A percentile compares a stretch with the other conserved stretches of the same genome.
Conservation (phyloP, 768 basidiomycete genomes). For the Pulveroboletus sp. region DNA sequence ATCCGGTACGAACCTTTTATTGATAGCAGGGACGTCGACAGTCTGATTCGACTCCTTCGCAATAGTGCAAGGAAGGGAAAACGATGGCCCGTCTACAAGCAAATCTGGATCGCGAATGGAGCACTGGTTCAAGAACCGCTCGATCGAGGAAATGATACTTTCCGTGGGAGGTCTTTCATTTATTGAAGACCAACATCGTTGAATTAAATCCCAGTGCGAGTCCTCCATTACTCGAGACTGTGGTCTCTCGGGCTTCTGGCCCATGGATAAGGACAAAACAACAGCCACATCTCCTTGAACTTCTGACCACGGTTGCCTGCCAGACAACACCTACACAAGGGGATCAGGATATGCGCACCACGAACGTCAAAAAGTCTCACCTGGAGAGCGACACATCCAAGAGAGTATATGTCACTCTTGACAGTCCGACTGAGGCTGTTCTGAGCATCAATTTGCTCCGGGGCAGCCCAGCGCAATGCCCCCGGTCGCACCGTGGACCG, state of each 20-base stretch:
- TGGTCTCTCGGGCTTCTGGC: slow-evolving; percentile 5
- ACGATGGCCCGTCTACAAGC: not conserved
- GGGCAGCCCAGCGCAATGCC: slow-evolving; percentile 43
- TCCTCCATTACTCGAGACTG: not conserved
- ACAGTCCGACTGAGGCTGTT: not conserved
- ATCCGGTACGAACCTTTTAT: no score
- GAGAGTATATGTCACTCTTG: slow-evolving; percentile 16
- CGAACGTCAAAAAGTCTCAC: slow-evolving; percentile 10
- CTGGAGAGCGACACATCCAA: slow-evolving; percentile 31
- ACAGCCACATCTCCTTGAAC: not conserved
- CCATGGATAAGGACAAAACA: slow-evolving; percentile 4
- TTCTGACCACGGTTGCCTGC: slow-evolving; percentile 10
- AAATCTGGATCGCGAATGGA: no score
- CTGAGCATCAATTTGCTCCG: slow-evolving; percentile 28
- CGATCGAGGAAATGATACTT: not conserved
- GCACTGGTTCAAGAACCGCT: not conserved
- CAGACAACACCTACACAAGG: slow-evolving; percentile 4
- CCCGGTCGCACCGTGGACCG: slow-evolving; percentile 27
- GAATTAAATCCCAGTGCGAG: slow-evolving; percentile 7
- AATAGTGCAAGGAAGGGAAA: no score
- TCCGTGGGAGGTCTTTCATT: not conserved
- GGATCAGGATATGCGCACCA: not conserved
- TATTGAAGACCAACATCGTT: not conserved
- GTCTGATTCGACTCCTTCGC: no score
- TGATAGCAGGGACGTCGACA: no score